These are phyloP conservation scores for Cyclostephanos invisitatus DNA, from an alignment of 108 stramenopile species.

Conservation along the genomic window DNA sequence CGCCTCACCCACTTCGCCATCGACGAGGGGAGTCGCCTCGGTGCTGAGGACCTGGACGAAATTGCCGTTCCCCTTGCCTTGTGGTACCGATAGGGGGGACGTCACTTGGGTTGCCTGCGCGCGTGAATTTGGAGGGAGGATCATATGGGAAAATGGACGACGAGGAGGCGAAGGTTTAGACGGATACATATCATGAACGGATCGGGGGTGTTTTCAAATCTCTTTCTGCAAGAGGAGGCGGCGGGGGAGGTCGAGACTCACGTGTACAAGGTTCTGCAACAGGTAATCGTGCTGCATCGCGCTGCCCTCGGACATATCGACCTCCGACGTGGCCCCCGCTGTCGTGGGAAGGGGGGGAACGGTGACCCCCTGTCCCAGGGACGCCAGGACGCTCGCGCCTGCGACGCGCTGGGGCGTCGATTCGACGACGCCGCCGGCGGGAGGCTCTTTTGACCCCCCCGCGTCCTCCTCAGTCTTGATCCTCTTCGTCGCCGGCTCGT, in stretches of 20 bases:
- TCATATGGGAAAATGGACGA: neutral
- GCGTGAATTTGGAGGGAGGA: neutral
- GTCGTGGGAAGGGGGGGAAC: neutral
- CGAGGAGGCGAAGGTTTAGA: no score
- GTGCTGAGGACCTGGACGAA: neutral
- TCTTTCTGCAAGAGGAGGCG: no score
- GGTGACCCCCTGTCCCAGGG: neutral
- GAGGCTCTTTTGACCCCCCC: neutral
- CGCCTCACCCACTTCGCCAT: neutral
- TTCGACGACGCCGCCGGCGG: neutral
- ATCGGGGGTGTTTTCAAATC: no score
- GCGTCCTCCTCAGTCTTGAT: neutral
- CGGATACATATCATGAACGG: no score
- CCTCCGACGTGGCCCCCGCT: neutral
- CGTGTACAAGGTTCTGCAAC: conserved; percentile 11
- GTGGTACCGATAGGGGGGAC: conserved; percentile 1
- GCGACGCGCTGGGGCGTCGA: conserved; percentile 4
- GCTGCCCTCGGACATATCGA: neutral
- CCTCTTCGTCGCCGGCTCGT: neutral
- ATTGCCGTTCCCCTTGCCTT: neutral
- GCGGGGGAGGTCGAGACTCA: neutral
- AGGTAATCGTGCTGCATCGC: conserved; percentile 11
- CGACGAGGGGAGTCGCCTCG: neutral
- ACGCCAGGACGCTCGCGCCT: conserved; percentile 8
- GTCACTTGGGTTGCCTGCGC: conserved; percentile 6